A percentile compares a stretch with the other conserved stretches of the same genome.
Evolutionary conservation across 208 protist genomes (phyloP).

Genomic region (Trichomonas vaginalis): DNA sequence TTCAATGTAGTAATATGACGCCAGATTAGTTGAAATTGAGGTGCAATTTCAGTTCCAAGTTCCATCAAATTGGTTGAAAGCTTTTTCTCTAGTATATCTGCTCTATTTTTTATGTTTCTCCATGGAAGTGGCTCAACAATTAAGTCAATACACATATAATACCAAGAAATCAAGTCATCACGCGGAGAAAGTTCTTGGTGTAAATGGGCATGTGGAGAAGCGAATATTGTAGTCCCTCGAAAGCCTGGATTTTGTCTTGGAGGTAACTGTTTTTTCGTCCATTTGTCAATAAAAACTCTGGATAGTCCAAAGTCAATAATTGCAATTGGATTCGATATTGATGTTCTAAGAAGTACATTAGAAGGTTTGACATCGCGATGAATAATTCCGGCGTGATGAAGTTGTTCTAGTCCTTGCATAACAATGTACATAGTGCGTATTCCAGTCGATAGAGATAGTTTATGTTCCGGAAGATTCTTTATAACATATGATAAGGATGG

Average conservation of each 20-base stretch:
- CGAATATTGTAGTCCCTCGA: neutral
- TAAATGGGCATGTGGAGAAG: neutral
- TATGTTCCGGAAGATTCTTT: neutral
- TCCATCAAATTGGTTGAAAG: neutral
- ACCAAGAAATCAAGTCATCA: slow-evolving; percentile 5
- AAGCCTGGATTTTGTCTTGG: neutral
- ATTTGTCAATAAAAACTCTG: neutral
- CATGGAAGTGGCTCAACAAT: neutral
- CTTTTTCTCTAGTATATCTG: neutral
- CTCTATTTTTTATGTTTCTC: neutral
- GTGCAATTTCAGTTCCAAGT: neutral
- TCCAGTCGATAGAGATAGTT: neutral
- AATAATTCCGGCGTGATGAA: slow-evolving; percentile 19
- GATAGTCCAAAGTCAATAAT: slow-evolving; percentile 27
- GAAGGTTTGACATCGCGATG: slow-evolving; percentile 25
- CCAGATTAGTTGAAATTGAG: neutral
- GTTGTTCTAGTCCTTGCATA: neutral
- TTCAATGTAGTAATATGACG: neutral
- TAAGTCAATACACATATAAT: neutral
- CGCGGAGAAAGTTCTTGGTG: neutral
- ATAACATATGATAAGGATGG: neutral
- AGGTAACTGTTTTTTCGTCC: neutral
- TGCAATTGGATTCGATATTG: neutral
- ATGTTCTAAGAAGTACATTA: slow-evolving; percentile 13
- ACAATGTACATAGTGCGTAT: neutral